Percentiles rank a stretch among this genome's conserved stretches.
Evolutionary conservation across 2,329 filamentous ascomycete genomes (phyloP).

Genomic region (Dothiorella sarmentorum): DNA sequence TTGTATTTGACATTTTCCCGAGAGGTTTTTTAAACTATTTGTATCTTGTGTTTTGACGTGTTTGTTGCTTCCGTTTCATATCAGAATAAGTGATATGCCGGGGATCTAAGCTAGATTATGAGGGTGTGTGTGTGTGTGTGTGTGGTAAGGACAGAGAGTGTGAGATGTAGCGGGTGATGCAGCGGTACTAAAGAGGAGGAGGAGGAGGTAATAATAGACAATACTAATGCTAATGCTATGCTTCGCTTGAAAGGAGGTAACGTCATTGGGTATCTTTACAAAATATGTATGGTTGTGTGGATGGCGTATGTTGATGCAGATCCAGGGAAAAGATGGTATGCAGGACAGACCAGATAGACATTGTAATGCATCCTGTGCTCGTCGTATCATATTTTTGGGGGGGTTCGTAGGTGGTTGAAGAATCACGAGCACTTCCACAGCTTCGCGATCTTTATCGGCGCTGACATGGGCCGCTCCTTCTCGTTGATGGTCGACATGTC

Average conservation of each 20-base stretch:
- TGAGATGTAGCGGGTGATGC: background rate
- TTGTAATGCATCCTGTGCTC: conserved; percentile 4
- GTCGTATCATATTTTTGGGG: background rate
- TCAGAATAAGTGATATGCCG: no score
- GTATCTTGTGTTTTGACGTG: no score
- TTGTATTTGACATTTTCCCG: background rate
- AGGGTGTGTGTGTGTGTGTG: no score
- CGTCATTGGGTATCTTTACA: conserved; percentile 18
- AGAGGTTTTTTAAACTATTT: no score
- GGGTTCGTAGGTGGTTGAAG: background rate
- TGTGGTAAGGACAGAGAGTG: no score
- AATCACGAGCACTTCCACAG: background rate
- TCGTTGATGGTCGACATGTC: no score
- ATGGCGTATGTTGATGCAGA: no score
- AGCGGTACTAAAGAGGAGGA: background rate
- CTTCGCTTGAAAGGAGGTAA: background rate
- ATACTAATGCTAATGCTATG: conserved; percentile 1
- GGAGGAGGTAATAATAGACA: background rate
- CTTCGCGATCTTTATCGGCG: background rate
- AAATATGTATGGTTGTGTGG: background rate
- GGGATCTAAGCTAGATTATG: no score
- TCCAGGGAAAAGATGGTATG: background rate
- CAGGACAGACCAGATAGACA: background rate
- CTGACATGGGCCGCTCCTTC: conserved; percentile 3
- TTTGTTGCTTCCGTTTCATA: no score